Evolutionary conservation across 306 rosid genomes (phyloP).

Genomic region (Mimosa pudica): DNA sequence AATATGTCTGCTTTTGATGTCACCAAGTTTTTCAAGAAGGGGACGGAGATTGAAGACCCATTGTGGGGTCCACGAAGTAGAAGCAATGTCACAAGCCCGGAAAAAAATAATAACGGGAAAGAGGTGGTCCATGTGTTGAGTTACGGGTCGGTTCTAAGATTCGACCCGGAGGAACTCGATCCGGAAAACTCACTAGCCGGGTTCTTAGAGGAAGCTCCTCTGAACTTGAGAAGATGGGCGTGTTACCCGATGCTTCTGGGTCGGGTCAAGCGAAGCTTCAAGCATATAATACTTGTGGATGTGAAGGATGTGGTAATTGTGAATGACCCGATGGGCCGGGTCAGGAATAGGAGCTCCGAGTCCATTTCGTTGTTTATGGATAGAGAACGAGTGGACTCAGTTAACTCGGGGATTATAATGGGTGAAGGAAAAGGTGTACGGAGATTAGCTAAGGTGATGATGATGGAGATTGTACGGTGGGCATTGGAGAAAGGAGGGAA

Average conservation of each 20-base stretch:
- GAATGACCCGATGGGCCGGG: conserved; percentile 62
- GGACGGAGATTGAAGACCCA: conserved; percentile 42
- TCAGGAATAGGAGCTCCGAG: conserved; percentile 59
- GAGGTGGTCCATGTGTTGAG: conserved; percentile 42
- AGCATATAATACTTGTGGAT: conserved; percentile 66
- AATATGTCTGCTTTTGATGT: conserved; percentile 43
- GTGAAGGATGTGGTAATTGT: conserved; percentile 46
- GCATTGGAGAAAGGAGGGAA: conserved; percentile 52
- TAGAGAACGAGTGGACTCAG: conserved; percentile 41
- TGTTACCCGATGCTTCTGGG: conserved; percentile 89
- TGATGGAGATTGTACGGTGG: conserved; percentile 64
- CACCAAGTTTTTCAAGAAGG: conserved; percentile 46
- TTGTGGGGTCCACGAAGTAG: conserved; percentile 62
- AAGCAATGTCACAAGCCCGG: conserved; percentile 28
- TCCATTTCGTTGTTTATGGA: conserved; percentile 46
- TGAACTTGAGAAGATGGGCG: conserved; percentile 80
- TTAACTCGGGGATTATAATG: conserved; percentile 52
- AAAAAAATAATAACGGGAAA: not conserved
- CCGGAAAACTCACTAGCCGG: conserved; percentile 91
- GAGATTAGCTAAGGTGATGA: conserved; percentile 51
- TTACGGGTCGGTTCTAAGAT: conserved; percentile 83
- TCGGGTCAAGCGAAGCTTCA: conserved; percentile 71
- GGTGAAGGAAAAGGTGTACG: conserved; percentile 90
- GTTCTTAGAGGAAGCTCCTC: conserved; percentile 59
- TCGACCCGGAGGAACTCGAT: conserved; percentile 77